phyloP scores from a whole-genome alignment of 495 filamentous ascomycete genomes.

The Tricharina praecox region DNA sequence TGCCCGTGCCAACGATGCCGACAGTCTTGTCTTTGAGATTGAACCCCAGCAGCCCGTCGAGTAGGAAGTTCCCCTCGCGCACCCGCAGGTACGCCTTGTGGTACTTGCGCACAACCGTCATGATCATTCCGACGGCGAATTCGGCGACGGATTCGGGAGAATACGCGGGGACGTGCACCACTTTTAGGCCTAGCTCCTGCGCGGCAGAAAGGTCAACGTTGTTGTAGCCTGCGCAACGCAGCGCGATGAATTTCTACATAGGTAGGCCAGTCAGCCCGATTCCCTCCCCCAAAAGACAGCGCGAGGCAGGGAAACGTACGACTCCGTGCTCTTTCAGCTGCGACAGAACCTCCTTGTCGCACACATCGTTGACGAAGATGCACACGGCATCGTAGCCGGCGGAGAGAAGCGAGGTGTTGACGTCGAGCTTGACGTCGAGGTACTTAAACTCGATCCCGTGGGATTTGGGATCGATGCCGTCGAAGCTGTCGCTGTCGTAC shows the following conservation, averaged over 20 bases:
- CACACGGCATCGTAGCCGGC: slow-evolving; percentile 41
- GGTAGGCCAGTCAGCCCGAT: too few species aligned
- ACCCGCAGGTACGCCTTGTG: slow-evolving; percentile 57
- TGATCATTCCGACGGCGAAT: slow-evolving; percentile 49
- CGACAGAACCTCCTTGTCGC: slow-evolving; percentile 35
- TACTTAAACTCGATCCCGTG: slow-evolving; percentile 17
- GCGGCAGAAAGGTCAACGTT: slow-evolving; percentile 45
- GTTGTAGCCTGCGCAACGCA: slow-evolving; percentile 58
- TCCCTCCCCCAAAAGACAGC: too few species aligned
- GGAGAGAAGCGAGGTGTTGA: slow-evolving; percentile 39
- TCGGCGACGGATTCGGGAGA: slow-evolving; percentile 58
- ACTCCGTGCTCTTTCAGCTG: slow-evolving; percentile 35
- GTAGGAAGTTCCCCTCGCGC: slow-evolving; percentile 53
- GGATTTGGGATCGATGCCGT: slow-evolving; percentile 9
- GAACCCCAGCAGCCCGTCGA: slow-evolving; percentile 45
- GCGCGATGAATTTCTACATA: slow-evolving; percentile 26
- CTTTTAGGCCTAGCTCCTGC: slow-evolving; percentile 40
- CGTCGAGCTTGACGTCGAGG: slow-evolving; percentile 18
- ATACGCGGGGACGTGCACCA: slow-evolving; percentile 52
- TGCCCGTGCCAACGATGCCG: slow-evolving; percentile 39
- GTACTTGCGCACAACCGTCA: slow-evolving; percentile 52
- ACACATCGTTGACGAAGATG: slow-evolving; percentile 54
- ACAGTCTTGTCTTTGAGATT: slow-evolving; percentile 47
- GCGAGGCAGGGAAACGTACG: slow-evolving; percentile 8
- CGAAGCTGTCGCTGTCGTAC: slow-evolving; percentile 25